Percentiles rank a stretch among this genome's conserved stretches.
These are phyloP conservation scores for Lecanicillium sp. DNA, from an alignment of 2,329 filamentous ascomycete genomes.

Conservation along the genomic window DNA sequence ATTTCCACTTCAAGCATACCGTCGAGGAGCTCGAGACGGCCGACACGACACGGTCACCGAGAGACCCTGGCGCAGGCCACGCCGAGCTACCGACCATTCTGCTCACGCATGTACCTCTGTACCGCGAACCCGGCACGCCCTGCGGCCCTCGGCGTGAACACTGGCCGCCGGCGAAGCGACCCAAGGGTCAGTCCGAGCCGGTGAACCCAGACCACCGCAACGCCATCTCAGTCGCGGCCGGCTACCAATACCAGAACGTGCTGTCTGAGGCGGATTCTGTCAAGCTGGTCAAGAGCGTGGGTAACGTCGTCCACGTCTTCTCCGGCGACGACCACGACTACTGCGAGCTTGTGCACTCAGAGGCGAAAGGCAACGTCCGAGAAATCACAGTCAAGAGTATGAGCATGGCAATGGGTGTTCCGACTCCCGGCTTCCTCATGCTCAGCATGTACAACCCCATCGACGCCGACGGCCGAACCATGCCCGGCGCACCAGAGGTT, in stretches of 20 bases:
- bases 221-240: constrained; percentile 67
- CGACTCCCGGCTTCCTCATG: constrained; percentile 79
- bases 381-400: constrained; percentile 96
- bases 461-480: constrained; percentile 49
- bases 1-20: constrained; percentile 50
- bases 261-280: constrained; percentile 70
- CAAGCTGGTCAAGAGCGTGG: constrained; percentile 68
- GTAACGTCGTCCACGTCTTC: constrained; percentile 79
- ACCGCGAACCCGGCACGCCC: constrained; percentile 72
- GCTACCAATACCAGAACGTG: constrained; percentile 97
- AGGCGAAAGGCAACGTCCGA: constrained; percentile 56
- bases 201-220: constrained; percentile 63
- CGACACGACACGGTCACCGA: constrained; percentile 24
- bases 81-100: constrained; percentile 79
- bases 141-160: constrained; percentile 84
- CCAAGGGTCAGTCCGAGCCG: constrained; percentile 49
- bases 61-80: constrained; percentile 37
- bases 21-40: constrained; percentile 53
- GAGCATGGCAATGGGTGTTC: constrained; percentile 94
- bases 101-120: constrained; percentile 86
- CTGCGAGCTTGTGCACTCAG: constrained; percentile 78
- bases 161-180: constrained; percentile 63
- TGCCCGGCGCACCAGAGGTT: constrained; percentile 35
- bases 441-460: constrained; percentile 91
- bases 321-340: constrained; percentile 98